Evolutionary conservation across 192 early-diverging fungal species (phyloP).

Genomic region (Backusella morwellensis): DNA sequence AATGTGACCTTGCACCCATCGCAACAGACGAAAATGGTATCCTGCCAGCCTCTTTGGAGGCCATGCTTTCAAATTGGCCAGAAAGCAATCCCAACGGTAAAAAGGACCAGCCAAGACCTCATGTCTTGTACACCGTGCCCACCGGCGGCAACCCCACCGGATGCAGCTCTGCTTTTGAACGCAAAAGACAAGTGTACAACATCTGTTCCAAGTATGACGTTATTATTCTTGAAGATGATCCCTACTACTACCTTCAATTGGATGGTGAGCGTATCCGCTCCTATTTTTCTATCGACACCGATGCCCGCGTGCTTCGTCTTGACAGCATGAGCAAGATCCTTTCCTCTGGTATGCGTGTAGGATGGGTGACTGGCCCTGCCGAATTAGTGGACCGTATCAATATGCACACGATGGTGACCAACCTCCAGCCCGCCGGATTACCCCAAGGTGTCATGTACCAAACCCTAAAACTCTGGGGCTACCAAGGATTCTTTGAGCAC

Average conservation of each 20-base stretch:
- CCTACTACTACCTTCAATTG: constrained; percentile 91
- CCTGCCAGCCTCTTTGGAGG: constrained; percentile 55
- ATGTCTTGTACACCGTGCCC: constrained; percentile 75
- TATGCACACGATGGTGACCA: constrained; percentile 70
- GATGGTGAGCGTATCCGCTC: constrained; percentile 36
- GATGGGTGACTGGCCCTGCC: constrained; percentile 71
- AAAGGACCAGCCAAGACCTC: constrained; percentile 39
- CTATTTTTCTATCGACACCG: constrained; percentile 86
- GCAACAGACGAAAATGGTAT: constrained; percentile 54
- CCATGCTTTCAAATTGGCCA: constrained; percentile 44
- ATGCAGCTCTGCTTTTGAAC: constrained; percentile 68
- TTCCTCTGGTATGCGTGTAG: constrained; percentile 82
- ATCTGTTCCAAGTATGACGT: constrained; percentile 75
- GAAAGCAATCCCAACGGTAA: constrained; percentile 14
- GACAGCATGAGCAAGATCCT: constrained; percentile 94
- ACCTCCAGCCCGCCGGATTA: constrained; percentile 81
- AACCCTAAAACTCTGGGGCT: constrained; percentile 76
- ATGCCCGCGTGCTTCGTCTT: constrained; percentile 87
- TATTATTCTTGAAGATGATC: constrained; percentile 93
- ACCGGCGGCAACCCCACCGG: constrained; percentile 92
- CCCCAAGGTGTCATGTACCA: constrained; percentile 73
- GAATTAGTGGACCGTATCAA: constrained; percentile 79
- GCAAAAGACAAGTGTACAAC: constrained; percentile 77
- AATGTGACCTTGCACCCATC: constrained; percentile 45
- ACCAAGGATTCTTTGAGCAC: constrained; percentile 75